Base-by-base conservation (phyloP, 2,329 filamentous ascomycete species). In the Colletotrichum lentis region DNA sequence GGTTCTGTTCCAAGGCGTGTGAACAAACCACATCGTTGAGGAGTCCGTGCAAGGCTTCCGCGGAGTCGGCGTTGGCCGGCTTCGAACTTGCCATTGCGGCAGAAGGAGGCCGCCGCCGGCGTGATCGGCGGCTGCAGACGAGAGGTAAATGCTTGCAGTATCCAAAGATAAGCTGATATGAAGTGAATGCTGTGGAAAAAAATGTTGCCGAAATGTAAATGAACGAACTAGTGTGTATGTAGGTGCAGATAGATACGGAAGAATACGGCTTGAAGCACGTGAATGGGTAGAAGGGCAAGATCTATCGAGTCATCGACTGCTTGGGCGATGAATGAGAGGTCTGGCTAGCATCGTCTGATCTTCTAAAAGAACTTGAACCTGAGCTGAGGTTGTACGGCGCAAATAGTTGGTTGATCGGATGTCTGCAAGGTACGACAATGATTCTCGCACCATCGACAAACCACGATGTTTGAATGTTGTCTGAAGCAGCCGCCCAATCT, bases 11-110 rank as follows among this genome's bases (percentile, higher is more conserved):
- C 4, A 44, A 12, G 14, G 53, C 43, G 41, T 16, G 18, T 37
- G 57, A 39, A 77, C 85, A 76, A 75, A 88, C 86, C 71, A 85
- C 82, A 69, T 85, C 84, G 71, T 86, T 85, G 71, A 88, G 79
- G 72, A 85, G 82, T 61, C 79, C 77, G 73, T 87, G 81, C n/a
- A 88, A 78, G 64, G 80, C 76, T 61, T 84, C 80, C 27, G 86
- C 73, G 35, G 83, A 77, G 60, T 68, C 62, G 16, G 43, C 24
- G 22, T 35, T 35, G 24, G 31, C 8, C 16, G 20, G n/a, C 35
- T 68, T 60, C 10, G 62, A 65, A 18, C 55, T 68, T 47, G 50
- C 65, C 65, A 68, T 68, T 7, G 39, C 27, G 18, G 47, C 41
- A 35, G 8, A 16, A 47, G 27, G 27, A 58, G 41, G 27, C 55